phyloP scores from a whole-genome alignment of 1,284 basidiomycete species.

The Pseudozyma thailandica region DNA sequence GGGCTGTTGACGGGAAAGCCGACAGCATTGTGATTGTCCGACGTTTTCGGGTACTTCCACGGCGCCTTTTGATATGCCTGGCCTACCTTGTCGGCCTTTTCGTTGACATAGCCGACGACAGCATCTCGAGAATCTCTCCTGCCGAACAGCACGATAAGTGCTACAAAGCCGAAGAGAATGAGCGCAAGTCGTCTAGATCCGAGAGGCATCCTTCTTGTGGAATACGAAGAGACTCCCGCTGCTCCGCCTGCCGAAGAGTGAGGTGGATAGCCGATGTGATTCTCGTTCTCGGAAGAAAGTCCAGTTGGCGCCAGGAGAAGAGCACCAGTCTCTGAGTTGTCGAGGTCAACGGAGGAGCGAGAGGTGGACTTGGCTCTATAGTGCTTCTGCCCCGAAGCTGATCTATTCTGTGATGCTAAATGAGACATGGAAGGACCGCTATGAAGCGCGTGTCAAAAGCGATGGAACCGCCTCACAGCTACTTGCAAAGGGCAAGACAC shows the following conservation, averaged over 20 bases:
- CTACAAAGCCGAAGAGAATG: constrained; percentile 37
- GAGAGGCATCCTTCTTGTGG: constrained; percentile 43
- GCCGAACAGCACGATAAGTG: constrained; percentile 41
- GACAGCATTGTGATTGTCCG: constrained; percentile 16
- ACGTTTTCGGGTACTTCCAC: constrained; percentile 24
- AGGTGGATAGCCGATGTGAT: constrained; percentile 22
- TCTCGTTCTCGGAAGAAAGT: constrained; percentile 25
- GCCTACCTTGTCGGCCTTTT: constrained; percentile 43
- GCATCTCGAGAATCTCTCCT: constrained; percentile 41
- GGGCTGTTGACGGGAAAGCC: constrained; percentile 19
- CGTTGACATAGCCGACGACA: constrained; percentile 49
- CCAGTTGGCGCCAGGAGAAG: constrained; percentile 36
- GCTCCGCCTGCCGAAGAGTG: constrained; percentile 12
- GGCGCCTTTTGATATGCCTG: constrained; percentile 32
- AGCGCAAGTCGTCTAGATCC: constrained; percentile 38
- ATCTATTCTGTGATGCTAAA: constrained; percentile 15
- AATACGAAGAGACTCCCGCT: constrained; percentile 17
- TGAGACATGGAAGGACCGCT: constrained; percentile 31
- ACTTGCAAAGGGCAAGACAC: constrained; percentile 10
- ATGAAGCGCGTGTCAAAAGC: constrained; percentile 4
- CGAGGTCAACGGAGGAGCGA: constrained; percentile 40
- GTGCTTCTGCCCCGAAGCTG: constrained; percentile 36
- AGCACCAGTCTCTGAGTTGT: constrained; percentile 41
- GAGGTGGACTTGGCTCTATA: constrained; percentile 42
- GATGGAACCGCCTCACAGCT: constrained; percentile 10